Evolutionary conservation across 352 stramenopile species (phyloP), one percentile per base, ranked within the genome.

Genomic region (Elongisporangium prolatum): DNA sequence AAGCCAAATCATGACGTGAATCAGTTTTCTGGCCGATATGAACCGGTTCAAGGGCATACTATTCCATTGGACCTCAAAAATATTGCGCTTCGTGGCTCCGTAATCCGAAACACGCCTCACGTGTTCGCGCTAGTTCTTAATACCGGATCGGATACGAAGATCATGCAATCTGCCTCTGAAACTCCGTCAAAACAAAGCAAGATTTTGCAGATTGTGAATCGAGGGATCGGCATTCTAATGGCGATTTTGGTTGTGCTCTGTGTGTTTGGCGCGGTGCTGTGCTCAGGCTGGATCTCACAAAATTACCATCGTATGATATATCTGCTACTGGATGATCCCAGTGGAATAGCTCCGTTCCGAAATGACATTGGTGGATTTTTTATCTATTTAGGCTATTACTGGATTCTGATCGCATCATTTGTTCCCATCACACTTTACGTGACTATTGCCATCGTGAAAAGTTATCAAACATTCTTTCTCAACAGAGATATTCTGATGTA

Each of bases 351-450:
- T 1, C 83, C 84, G 18, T 95, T 92, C 67, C 79, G 73, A 21
- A 74, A 89, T 51, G 80, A 91, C 40, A 56, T 93, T 24, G 53
- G 89, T 17, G 86, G 86, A 3, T 79, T 81, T 60, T 59, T 84
- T 38, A 88, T 89, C 34, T 91, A 90, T 64, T 68, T 95, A 52
- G 84, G 84, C 4, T 95, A 93, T 72, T 96, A 86, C 65, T 96
- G 84, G 84, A 93, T 94, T 63, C 73, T 93, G 24, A 93, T 94
- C 48, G 82, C 86, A 22, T 93, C 81, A 0, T 94, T 96, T 60
- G 84, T 96, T 4, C 86, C 86, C 17, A 96, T 96, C 61, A 94
- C 86, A 57, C 61, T 96, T 48, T 96, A 96, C 67, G 86, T 96
- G 48, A 93, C 83, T 9, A 88, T 96, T 40, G 84, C 84, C 21